Evolutionary conservation across 768 basidiomycete genomes (phyloP), one percentile per base, ranked within the genome.

Genomic region (Boletellus emodensis): DNA sequence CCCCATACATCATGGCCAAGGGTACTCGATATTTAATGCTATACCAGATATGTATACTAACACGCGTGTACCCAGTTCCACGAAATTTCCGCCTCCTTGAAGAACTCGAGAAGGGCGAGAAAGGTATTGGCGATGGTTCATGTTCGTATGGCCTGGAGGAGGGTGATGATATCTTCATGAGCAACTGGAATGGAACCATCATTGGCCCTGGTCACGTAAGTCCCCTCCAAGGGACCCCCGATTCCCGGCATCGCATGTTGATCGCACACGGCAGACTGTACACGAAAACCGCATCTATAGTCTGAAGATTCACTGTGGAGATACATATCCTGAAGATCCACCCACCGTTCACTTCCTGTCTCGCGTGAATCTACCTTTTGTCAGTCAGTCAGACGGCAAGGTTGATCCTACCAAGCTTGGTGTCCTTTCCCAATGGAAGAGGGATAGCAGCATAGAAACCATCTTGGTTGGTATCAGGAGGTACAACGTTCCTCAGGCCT

Each of bases 231-330:
- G 9, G 39, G 24, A 33, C 17, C 17, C 37, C 47, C 47, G 50
- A 56, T 48, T 55, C 37, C 44, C 24, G 50, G 39, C 46, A 58
- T 55, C 54, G 54, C 15, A 18, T 14, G 26, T 54, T 61, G 42
- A 61, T 57, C 58, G 43, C 14, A 43, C 17, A 20, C 37, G 12
- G 9, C 59, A 95, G 90, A 95, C 94, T 20, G 92, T 95, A 4
- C 94, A 97, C 71, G 95, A 99, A 80, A 99, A 98, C 73, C 83
- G 96, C 47, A 99, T 98, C 72, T 99, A 97, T 81, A 87, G 84
- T 45, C 81, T 99, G 62, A 89, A 87, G 73, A 94, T 99, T 66
- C 74, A 76, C 62, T 98, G 95, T 61, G 89, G 83, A 44, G 72
- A 80, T 2, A 48, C 63, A 3, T 94, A 94, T 67, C 90, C 90